Evolutionary conservation across 768 basidiomycete genomes (phyloP), one percentile per base, ranked within the genome.

Genomic region (Saitozyma podzolica): DNA sequence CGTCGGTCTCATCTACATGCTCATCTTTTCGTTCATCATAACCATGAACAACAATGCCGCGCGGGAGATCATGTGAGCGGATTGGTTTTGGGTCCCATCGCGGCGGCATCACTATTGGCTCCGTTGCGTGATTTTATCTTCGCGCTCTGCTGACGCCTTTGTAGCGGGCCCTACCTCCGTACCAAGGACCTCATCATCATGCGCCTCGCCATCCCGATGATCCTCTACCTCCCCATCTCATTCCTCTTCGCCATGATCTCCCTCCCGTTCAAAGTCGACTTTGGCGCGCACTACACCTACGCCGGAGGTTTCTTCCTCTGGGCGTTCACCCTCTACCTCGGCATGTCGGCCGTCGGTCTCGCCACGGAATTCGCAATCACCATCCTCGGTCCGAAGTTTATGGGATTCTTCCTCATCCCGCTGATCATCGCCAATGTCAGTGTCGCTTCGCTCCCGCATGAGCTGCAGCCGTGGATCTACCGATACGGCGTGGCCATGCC

Each of bases 231-330:
- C 43, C 74, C 80, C 49, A 63, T 84, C 10, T 80, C 81, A 17
- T 68, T 83, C 65, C 77, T 80, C 66, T 83, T 82, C 68, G 72
- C 82, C n/a, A 79, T 79, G 78, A 59, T 84, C 68, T 80, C 75
- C 67, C 69, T 84, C 42, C 82, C 82, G 2, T 84, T 82, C 76
- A 73, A 80, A 20, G 69, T 83, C 13, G 80, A 81, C n/a, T 82
- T 83, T 50, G 80, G 68, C 20, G 81, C 81, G 0, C 80, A 81
- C 54, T 80, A 53, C 59, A 74, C 71, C 17, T 76, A 76, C 47
- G 77, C 67, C 9, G 74, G 73, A 37, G 78, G 78, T n/a, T 80
- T 80, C 75, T 81, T 81, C 73, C 66, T 81, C 37, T 81, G 77
- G 78, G 78, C 77, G 71, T 70, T 77, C 54, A 70, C 76, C 41